Evolutionary conservation across 176 grass and related monocot genomes (phyloP).

Genomic region (Tuctoria greenei): DNA sequence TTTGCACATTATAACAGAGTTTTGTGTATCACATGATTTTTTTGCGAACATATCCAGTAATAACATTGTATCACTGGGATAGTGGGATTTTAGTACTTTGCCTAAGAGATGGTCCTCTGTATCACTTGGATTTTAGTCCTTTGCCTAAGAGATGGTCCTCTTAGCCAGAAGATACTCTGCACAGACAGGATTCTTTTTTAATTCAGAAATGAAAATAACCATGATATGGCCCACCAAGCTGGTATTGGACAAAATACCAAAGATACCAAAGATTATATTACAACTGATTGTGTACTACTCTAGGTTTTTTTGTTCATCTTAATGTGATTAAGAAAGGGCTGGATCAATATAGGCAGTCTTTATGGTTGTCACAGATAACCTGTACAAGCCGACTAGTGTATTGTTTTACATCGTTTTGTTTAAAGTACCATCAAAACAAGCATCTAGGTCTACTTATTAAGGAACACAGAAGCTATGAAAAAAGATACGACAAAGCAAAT

Average conservation of each 20-base stretch:
- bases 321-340: too few species aligned
- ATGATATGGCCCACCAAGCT: background rate
- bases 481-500: slow-evolving; percentile 7
- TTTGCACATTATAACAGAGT: too few species aligned
- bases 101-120: too few species aligned
- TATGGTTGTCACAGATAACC: background rate
- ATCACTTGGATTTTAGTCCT: too few species aligned
- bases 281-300: background rate
- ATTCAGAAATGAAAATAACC: background rate
- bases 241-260: background rate
- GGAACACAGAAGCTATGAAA: background rate
- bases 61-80: too few species aligned
- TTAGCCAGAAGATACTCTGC: too few species aligned
- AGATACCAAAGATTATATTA: background rate
- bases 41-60: too few species aligned
- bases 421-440: background rate
- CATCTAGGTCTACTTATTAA: background rate
- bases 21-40: too few species aligned
- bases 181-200: background rate
- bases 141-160: too few species aligned
- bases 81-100: too few species aligned
- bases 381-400: background rate
- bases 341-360: too few species aligned
- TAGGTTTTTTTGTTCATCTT: background rate
- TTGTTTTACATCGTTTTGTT: background rate